phyloP scores from a whole-genome alignment of 148 eudicot genomes.

The Drosera capensis region DNA sequence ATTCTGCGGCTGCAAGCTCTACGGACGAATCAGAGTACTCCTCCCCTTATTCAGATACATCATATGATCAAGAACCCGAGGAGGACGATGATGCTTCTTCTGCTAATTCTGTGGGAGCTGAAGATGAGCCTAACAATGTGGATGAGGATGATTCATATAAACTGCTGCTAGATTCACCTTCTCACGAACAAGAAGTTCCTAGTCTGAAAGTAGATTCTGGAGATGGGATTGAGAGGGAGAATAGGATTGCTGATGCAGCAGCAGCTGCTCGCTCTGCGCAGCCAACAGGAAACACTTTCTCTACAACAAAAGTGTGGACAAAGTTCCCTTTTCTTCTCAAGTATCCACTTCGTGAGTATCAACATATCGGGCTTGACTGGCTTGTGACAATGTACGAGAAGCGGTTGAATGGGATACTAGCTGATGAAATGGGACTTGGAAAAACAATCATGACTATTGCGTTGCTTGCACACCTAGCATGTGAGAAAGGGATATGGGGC shows the following conservation, averaged over 20 bases:
- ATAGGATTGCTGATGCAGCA: constrained; percentile 87
- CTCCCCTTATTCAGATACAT: constrained; percentile 44
- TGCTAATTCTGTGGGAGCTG: too few species aligned
- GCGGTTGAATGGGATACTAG: constrained; percentile 92
- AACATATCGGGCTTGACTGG: constrained; percentile 99
- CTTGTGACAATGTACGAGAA: constrained; percentile 99
- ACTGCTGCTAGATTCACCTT: constrained; percentile 10
- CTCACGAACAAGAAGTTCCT: constrained; percentile 23
- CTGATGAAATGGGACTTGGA: constrained; percentile 97
- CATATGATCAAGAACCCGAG: constrained; percentile 17
- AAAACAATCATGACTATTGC: constrained; percentile 99
- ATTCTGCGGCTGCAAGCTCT: constrained; percentile 19
- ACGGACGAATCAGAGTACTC: constrained; percentile 29
- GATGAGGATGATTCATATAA: constrained; percentile 21
- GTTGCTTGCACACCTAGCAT: constrained; percentile 89
- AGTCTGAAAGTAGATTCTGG: constrained; percentile 16
- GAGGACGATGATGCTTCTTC: too few species aligned
- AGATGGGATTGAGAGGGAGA: constrained; percentile 51
- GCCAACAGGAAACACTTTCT: constrained; percentile 95
- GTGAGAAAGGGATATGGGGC: constrained; percentile 99
- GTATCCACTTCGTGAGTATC: constrained; percentile 92
- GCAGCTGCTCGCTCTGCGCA: constrained; percentile 99
- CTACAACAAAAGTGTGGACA: constrained; percentile 82
- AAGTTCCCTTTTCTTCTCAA: constrained; percentile 94
- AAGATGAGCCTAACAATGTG: constrained; percentile 13